Base-by-base conservation (phyloP, 371 early-diverging fungal genomes). In the Aphelidium insulamus region DNA sequence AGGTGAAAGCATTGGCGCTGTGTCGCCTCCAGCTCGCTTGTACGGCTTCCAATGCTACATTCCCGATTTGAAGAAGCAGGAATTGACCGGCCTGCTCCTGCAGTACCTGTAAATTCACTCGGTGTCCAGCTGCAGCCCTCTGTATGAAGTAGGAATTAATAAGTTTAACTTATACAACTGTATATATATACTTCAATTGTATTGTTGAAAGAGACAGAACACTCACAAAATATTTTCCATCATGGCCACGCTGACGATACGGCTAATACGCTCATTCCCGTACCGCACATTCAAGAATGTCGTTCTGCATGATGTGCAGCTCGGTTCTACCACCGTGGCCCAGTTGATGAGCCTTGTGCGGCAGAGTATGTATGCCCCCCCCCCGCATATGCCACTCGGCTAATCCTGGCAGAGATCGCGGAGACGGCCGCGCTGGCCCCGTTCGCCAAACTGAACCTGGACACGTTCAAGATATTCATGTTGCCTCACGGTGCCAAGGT, bases 201-300 rank as follows among this genome's bases (percentile, higher is more conserved):
- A n/a, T n/a, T n/a, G n/a, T n/a, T n/a, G n/a, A n/a, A n/a, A n/a
- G n/a, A n/a, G n/a, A n/a, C n/a, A n/a, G n/a, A n/a, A n/a, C n/a
- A n/a, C n/a, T n/a, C n/a, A n/a, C n/a, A n/a, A n/a, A n/a, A n/a
- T n/a, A n/a, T n/a, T n/a, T n/a, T n/a, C n/a, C n/a, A n/a, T n/a
- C n/a, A n/a, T n/a, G n/a, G 62, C 71, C 16, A 68, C 65, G 0
- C 35, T 86, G n/a, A 87, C 88, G 7, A 55, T 88, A 33, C 64
- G 88, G 3, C 55, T 80, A 32, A 83, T 88, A 47, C 81, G 79
- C 47, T 77, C 69, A 23, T 84, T 88, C 46, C 84, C 83, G 45
- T 86, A 77, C 56, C 66, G 85, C 33, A 80, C 81, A 0, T 59
- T 69, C 49, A 79, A 76, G 43, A 84, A 77, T 50, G 47, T 83